Percentiles rank a stretch among this genome's conserved stretches.
These are phyloP conservation scores for Podila minutissima DNA, from an alignment of 192 early-diverging fungal species.

Conservation along the genomic window DNA sequence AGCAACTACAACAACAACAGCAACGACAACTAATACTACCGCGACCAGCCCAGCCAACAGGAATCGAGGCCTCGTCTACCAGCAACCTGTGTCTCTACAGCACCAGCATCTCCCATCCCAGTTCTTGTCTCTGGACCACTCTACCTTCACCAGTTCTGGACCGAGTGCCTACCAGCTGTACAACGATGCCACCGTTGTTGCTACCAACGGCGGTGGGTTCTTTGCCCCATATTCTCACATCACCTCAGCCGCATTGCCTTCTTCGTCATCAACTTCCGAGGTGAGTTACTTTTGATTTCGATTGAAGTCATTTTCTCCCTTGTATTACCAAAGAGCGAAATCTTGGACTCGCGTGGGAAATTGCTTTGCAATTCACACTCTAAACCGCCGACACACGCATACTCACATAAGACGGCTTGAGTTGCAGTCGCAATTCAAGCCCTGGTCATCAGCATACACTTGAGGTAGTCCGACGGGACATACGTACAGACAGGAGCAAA, in stretches of 20 bases:
- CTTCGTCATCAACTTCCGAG: neutral
- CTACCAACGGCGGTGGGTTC: neutral
- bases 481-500: too few species aligned
- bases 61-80: neutral
- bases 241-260: neutral
- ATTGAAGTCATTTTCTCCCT: too few species aligned
- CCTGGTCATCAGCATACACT: too few species aligned
- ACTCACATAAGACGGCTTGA: too few species aligned
- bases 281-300: neutral
- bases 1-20: neutral
- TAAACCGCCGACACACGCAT: too few species aligned
- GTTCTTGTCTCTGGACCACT: neutral
- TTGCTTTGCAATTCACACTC: too few species aligned
- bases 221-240: neutral
- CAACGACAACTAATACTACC: neutral
- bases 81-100: neutral
- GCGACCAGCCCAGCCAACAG: neutral
- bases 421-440: too few species aligned
- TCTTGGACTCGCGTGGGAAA: too few species aligned
- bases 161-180: neutral
- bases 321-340: too few species aligned
- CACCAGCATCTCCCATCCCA: conserved; percentile 6
- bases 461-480: too few species aligned
- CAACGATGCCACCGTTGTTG: neutral
- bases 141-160: neutral